Percentiles rank a stretch among this genome's conserved stretches.
phyloP scores from a whole-genome alignment of 352 stramenopile genomes.

The Phytophthora sp. region DNA sequence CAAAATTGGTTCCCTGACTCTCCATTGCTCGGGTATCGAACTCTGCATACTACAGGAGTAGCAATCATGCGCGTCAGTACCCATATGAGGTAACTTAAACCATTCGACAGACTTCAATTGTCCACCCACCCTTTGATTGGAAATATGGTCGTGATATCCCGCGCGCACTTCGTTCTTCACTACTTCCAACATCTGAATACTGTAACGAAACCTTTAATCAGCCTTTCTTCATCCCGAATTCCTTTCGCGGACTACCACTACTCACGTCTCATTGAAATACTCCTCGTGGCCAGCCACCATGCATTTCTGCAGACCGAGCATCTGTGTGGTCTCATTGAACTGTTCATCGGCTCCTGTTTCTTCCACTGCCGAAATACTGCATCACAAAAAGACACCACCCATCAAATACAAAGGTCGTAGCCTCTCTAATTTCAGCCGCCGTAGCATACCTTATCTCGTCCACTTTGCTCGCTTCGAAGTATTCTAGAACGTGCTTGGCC shows the following conservation, averaged over 20 bases:
- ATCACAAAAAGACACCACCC: neutral
- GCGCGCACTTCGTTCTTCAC: conserved; percentile 74
- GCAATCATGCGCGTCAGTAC: neutral
- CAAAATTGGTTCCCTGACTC: conserved; percentile 63
- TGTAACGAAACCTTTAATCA: conserved; percentile 20
- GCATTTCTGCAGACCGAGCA: conserved; percentile 55
- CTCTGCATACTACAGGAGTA: conserved; percentile 51
- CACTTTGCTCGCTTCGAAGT: conserved; percentile 67
- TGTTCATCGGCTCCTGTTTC: conserved; percentile 25
- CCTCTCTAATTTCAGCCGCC: neutral
- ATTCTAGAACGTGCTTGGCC: conserved; percentile 72
- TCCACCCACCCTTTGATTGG: conserved; percentile 43
- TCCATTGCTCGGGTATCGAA: conserved; percentile 51
- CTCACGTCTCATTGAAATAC: conserved; percentile 50
- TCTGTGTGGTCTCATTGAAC: conserved; percentile 36
- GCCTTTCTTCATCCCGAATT: neutral
- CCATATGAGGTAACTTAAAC: neutral
- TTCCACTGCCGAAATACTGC: conserved; percentile 39
- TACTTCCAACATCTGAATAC: conserved; percentile 60
- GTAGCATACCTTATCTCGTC: conserved; percentile 63
- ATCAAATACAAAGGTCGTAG: neutral
- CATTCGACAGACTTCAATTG: neutral
- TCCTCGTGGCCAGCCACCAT: conserved; percentile 43
- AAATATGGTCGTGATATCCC: conserved; percentile 58
- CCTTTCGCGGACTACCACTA: neutral